Conservation (phyloP, 2,329 filamentous ascomycete genomes). For the Botrytis pseudocinerea region DNA sequence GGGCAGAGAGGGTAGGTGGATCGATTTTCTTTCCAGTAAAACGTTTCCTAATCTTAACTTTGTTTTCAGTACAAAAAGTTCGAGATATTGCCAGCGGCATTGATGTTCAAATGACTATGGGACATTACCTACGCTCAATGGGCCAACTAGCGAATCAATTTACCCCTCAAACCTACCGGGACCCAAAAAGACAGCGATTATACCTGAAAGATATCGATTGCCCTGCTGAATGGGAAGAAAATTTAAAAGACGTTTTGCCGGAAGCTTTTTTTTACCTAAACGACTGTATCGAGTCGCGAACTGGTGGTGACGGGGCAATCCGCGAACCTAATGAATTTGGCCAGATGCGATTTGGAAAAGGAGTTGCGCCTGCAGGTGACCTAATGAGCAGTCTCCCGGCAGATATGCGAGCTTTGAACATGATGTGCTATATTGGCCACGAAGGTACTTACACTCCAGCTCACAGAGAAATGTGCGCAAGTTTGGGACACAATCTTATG, state of each 20-base stretch:
- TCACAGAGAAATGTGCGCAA: conserved; percentile 97
- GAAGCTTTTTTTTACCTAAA: conserved; percentile 88
- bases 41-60: conserved; percentile 32
- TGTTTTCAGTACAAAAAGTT: conserved; percentile 70
- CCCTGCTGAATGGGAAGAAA: conserved; percentile 80
- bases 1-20: conserved; percentile 70
- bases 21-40: neutral
- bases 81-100: conserved; percentile 73
- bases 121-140: conserved; percentile 90
- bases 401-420: conserved; percentile 88
- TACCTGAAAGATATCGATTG: conserved; percentile 98
- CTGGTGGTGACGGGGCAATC: conserved; percentile 55
- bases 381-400: conserved; percentile 89
- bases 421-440: conserved; percentile 98
- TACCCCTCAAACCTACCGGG: conserved; percentile 71
- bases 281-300: conserved; percentile 63
- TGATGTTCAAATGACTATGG: conserved; percentile 81
- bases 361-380: conserved; percentile 72
- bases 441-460: conserved; percentile 96
- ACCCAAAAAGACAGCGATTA: conserved; percentile 78
- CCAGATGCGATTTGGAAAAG: conserved; percentile 46
- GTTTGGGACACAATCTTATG: conserved; percentile 96
- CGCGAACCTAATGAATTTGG: conserved; percentile 47
- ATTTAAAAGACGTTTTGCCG: conserved; percentile 75
- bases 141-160: conserved; percentile 81